These are phyloP conservation scores for Barnettozyma salicaria DNA, from an alignment of 805 yeast genomes.

Conservation along the genomic window DNA sequence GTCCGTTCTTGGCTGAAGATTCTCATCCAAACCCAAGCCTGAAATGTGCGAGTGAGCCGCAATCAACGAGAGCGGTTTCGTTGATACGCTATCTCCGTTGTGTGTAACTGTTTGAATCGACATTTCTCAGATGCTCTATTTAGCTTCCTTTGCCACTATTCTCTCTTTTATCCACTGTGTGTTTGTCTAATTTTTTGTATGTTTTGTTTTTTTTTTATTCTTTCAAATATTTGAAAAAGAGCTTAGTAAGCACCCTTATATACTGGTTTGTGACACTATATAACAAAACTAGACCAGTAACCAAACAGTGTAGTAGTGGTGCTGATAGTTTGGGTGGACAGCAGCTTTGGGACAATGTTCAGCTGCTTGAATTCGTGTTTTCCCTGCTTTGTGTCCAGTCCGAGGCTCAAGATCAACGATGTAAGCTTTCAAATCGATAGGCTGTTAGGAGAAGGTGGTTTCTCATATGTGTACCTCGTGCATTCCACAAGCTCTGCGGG, in stretches of 20 bases:
- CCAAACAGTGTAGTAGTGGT: too few species aligned
- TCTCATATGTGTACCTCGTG: conserved; percentile 80
- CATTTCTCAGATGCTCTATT: conserved; percentile 15
- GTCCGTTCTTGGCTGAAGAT: conserved; percentile 66
- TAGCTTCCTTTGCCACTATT: not conserved
- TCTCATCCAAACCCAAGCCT: conserved; percentile 94
- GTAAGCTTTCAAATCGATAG: conserved; percentile 55
- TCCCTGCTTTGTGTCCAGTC: conserved; percentile 34
- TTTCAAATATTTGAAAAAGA: too few species aligned
- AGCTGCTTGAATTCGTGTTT: conserved; percentile 8
- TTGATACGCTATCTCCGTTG: conserved; percentile 35
- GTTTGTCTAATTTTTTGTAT: too few species aligned
- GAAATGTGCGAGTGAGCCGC: conserved; percentile 99
- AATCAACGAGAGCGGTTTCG: conserved; percentile 63
- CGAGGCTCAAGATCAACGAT: conserved; percentile 57
- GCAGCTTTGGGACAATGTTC: not conserved
- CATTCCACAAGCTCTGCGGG: conserved; percentile 34
- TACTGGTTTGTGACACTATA: too few species aligned
- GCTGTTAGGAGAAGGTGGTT: conserved; percentile 88
- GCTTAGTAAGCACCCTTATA: too few species aligned
- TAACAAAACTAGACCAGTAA: too few species aligned
- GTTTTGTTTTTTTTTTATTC: too few species aligned
- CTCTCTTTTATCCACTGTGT: too few species aligned
- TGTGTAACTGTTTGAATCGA: conserved; percentile 39
- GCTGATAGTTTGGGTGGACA: too few species aligned